These are phyloP conservation scores for Hansenula lynferdii DNA, from an alignment of 1,139 yeast species.

Conservation along the genomic window DNA sequence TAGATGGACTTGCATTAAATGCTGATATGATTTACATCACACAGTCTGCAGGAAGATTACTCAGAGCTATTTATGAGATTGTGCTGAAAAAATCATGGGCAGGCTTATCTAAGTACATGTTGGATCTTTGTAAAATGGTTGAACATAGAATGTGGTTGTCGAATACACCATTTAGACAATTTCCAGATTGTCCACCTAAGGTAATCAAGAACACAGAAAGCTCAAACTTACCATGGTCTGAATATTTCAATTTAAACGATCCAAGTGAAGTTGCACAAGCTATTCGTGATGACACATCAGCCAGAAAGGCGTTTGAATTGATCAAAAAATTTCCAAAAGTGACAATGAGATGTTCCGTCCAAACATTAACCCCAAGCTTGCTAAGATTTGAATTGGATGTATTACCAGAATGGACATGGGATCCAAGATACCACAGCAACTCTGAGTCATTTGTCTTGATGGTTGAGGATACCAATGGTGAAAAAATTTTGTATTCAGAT, in stretches of 20 bases:
- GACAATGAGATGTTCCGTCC: conserved; percentile 51
- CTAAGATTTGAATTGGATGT: conserved; percentile 63
- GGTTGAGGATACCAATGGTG: conserved; percentile 86
- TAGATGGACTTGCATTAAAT: conserved; percentile 88
- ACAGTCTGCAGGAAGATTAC: conserved; percentile 87
- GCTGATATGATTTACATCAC: conserved; percentile 93
- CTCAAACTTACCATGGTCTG: conserved; percentile 78
- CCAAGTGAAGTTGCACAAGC: conserved; percentile 82
- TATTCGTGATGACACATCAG: conserved; percentile 64
- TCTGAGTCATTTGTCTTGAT: conserved; percentile 63
- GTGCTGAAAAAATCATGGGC: conserved; percentile 74
- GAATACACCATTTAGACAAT: conserved; percentile 84
- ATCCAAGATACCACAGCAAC: conserved; percentile 52
- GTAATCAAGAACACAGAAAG: conserved; percentile 72
- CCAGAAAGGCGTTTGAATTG: conserved; percentile 56
- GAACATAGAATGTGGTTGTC: conserved; percentile 82
- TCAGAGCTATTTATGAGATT: conserved; percentile 83
- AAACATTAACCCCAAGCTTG: conserved; percentile 72
- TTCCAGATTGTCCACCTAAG: conserved; percentile 60
- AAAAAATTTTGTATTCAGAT: conserved; percentile 57
- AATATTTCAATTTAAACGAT: conserved; percentile 59
- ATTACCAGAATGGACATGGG: conserved; percentile 77
- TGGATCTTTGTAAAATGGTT: conserved; percentile 74
- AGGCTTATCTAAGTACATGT: conserved; percentile 46
- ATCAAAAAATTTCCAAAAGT: conserved; percentile 71